Evolutionary conservation across 306 rosid genomes (phyloP).

Genomic region (Herpetospermum pedunculosum): DNA sequence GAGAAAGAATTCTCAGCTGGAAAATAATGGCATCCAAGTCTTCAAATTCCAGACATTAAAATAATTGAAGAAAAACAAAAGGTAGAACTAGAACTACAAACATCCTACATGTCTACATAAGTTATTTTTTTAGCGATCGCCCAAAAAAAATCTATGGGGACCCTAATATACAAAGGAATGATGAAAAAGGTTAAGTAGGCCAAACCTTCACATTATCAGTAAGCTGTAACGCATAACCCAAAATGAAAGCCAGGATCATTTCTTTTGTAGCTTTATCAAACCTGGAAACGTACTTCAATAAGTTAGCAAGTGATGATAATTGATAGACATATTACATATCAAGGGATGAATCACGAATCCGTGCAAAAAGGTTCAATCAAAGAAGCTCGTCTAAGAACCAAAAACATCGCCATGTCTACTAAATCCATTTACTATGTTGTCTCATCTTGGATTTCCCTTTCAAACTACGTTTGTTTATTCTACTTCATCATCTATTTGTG

Average conservation of each 20-base stretch:
- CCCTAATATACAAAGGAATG: slow-evolving; percentile 1
- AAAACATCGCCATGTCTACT: not conserved
- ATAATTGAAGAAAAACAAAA: not conserved
- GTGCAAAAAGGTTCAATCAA: not conserved
- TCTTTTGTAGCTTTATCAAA: slow-evolving; percentile 63
- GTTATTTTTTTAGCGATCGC: not conserved
- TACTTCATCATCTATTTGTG: not conserved
- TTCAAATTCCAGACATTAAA: not conserved
- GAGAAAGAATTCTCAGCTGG: slow-evolving; percentile 72
- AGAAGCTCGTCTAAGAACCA: not conserved
- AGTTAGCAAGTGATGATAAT: not conserved
- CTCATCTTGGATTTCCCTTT: not conserved
- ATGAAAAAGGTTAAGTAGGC: slow-evolving; percentile 5
- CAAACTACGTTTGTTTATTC: not conserved
- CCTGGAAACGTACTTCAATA: slow-evolving; percentile 27
- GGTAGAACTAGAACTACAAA: not conserved
- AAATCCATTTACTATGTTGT: not conserved
- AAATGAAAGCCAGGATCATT: slow-evolving; percentile 49
- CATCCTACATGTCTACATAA: not conserved
- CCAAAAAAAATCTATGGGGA: not conserved
- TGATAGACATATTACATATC: no score
- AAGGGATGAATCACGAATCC: not conserved
- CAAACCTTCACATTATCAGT: slow-evolving; percentile 82
- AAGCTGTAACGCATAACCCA: slow-evolving; percentile 51
- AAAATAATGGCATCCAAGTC: slow-evolving; percentile 3